Base-by-base conservation (phyloP, 495 filamentous ascomycete species). In the Sphaerosporella brunnea region DNA sequence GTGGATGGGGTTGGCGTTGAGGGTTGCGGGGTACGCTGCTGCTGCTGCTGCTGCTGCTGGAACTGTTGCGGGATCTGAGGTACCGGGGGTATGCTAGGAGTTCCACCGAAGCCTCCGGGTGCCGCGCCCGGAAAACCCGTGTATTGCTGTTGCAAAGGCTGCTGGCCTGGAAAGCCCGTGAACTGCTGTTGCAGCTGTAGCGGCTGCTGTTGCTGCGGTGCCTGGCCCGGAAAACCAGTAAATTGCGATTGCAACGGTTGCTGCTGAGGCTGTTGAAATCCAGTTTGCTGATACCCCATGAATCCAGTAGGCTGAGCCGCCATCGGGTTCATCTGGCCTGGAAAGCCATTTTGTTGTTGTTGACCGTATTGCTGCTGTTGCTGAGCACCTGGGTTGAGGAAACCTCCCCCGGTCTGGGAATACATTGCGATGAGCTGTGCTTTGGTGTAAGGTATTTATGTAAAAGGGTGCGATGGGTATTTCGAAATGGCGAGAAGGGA, bases 331-430 rank as follows among this genome's bases (percentile, higher is more conserved):
- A 48, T 68, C 50, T 75, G 72, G n/a, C 66, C 63, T 41, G 73
- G 73, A 52, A 80, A 83, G 4, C 81, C 79, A 11, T 79, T 86
- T n/a, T 78, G 81, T n/a, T 56, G 57, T 34, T 51, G 50, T 28
- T 60, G 56, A 21, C 52, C 56, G 16, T 49, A 49, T 20, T 59
- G 57, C 19, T 61, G 57, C 38, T 51, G 50, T 28, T 60, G 56
- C 26, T 53, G 58, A 46, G 18, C 43, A 34, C 35, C 19, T 10
- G 45, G 45, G 35, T 48, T 48, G 2, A 48, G 45, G 45, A 41
- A 48, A 11, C 45, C 45, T 15, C 45, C 45, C 45, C 45, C 45
- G 36, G 25, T 46, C 28, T 46, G 43, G 25, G 45, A 38, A 39
- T 38, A 48, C 45, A 48, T 48, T 38, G n/a, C n/a, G n/a, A n/a